Conservation (phyloP, 768 basidiomycete genomes). For the Naganishia antarctica region DNA sequence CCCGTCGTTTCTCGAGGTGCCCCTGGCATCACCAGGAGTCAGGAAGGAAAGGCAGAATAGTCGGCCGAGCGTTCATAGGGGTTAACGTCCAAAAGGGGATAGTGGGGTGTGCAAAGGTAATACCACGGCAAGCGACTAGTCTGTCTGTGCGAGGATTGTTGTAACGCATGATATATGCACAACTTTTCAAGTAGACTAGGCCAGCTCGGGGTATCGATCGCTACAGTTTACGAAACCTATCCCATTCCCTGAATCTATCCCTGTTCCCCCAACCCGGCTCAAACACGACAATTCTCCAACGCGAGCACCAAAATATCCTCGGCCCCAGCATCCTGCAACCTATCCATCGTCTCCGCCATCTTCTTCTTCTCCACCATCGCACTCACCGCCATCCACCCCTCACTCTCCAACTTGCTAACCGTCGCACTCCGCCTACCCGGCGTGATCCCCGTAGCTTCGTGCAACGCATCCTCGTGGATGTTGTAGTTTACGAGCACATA, state of each 20-base stretch:
- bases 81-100: not conserved
- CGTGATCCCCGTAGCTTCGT: slow-evolving; percentile 64
- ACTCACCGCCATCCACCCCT: slow-evolving; percentile 85
- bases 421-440: slow-evolving; percentile 88
- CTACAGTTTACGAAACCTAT: too few relatives aligned
- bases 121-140: too few relatives aligned
- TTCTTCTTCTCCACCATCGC: slow-evolving; percentile 83
- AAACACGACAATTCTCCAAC: slow-evolving; percentile 90
- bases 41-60: not conserved
- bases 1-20: not conserved
- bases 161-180: too few relatives aligned
- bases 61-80: not conserved
- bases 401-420: slow-evolving; percentile 68
- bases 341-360: slow-evolving; percentile 81
- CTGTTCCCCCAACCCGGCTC: not conserved
- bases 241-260: not conserved
- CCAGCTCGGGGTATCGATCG: not conserved
- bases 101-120: too few relatives aligned
- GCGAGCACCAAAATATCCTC: slow-evolving; percentile 85
- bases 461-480: slow-evolving; percentile 62
- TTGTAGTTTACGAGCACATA: slow-evolving; percentile 94
- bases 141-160: too few relatives aligned
- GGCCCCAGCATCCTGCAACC: slow-evolving; percentile 73
- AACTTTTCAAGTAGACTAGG: too few relatives aligned
- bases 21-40: not conserved